Conservation (phyloP, 1,139 yeast genomes). For the Protomyces macrosporus region DNA sequence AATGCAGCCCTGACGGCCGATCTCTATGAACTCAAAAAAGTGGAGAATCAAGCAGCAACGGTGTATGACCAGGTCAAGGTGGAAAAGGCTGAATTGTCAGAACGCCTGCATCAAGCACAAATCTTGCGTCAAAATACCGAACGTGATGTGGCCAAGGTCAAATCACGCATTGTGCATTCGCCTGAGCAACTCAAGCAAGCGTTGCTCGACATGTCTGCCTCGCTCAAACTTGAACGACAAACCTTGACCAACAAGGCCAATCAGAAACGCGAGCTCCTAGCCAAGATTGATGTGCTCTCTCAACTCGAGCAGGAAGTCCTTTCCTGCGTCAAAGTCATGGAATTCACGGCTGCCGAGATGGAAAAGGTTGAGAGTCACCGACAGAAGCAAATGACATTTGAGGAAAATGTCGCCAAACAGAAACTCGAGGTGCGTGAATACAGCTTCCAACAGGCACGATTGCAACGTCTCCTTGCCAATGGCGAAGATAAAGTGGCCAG, state of each 20-base stretch:
- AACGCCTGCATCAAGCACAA: slow-evolving; percentile 40
- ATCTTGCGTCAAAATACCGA: slow-evolving; percentile 53
- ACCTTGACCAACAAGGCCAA: slow-evolving; percentile 46
- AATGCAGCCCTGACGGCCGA: slow-evolving; percentile 60
- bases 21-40: slow-evolving; percentile 55
- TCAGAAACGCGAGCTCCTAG: slow-evolving; percentile 49
- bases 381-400: slow-evolving; percentile 43
- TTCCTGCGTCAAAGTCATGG: slow-evolving; percentile 45
- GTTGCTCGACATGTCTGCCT: slow-evolving; percentile 52
- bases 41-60: slow-evolving; percentile 59
- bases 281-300: slow-evolving; percentile 57
- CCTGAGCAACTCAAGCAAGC: slow-evolving; percentile 53
- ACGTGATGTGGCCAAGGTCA: slow-evolving; percentile 56
- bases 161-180: slow-evolving; percentile 58
- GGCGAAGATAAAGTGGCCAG: slow-evolving; percentile 53
- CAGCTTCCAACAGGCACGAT: slow-evolving; percentile 41
- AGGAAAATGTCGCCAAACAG: slow-evolving; percentile 49
- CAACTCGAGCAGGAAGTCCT: slow-evolving; percentile 53
- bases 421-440: slow-evolving; percentile 48
- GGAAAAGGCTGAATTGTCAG: slow-evolving; percentile 55
- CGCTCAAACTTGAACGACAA: slow-evolving; percentile 45
- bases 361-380: slow-evolving; percentile 47
- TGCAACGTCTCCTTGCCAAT: slow-evolving; percentile 49
- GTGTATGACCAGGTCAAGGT: slow-evolving; percentile 64
- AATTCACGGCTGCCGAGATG: slow-evolving; percentile 54